Evolutionary conservation across 164 flowering plant species (phyloP), one percentile per base, ranked within the genome.

Genomic region (Vitis labrusca): DNA sequence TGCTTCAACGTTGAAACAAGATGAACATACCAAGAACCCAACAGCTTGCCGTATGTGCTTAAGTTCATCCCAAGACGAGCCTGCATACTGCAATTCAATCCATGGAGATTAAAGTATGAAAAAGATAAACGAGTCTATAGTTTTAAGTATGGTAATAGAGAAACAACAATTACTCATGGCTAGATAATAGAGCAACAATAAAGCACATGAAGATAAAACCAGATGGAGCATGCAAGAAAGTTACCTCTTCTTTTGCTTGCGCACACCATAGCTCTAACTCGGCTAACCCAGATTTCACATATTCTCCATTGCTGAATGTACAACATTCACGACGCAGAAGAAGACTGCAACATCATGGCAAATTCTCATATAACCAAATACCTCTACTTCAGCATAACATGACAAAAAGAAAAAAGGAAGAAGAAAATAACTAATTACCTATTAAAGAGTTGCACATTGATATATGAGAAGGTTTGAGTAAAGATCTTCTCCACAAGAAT

Each of bases 281-380:
- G n/a, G 87, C 91, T 63, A 89, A 68, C 32, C 93, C 93, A 69
- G 91, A 30, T 71, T 89, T 89, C 10, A 89, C 90, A 73, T 79
- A 87, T 70, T 89, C 93, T 30, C 93, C 93, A 64, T 87, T 87
- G 78, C 86, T 84, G 69, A 89, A 89, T 64, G 93, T 83, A 71
- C 93, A 89, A 73, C 93, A 89, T 67, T 89, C 93, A 30, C 89
- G 86, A 2, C 93, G 88, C 15, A 89, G 82, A 69, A 89, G 90
- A 72, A 87, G 89, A 66, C 91, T 89, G 79, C 59, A 72, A 66
- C 16, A 58, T 11, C 56, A 72, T 8, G 50, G 10, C 11, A 68
- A 16, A 32, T 2, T 58, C 1, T 51, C n/a, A 17, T 44, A 50
- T 63, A 57, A 75, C 1, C 29, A 48, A 61, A 57, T 16, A 37